Base-by-base conservation (phyloP, 306 rosid species). In the Ammopiptanthus mongolicus region DNA sequence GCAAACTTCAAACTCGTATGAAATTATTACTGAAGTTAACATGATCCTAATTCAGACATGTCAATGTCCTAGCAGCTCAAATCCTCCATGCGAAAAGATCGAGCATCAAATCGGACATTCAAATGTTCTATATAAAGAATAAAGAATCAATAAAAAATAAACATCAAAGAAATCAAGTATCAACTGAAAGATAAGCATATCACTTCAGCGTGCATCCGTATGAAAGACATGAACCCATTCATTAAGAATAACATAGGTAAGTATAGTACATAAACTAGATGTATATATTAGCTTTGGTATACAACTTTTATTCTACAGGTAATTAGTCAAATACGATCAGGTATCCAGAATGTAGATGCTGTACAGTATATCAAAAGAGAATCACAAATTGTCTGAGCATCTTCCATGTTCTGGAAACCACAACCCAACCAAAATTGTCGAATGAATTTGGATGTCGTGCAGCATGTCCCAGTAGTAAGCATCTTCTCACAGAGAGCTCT, bases 401-500 rank as follows among this genome's bases (percentile, higher is more conserved):
- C 87, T 70, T 78, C 79, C 65, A 80, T 72, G 41, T 76, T 76
- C 61, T 68, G 78, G 81, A 87, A 88, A 80, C 85, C 85, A 82
- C 80, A 86, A 75, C 42, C 78, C 79, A 86, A 56, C 47, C 81
- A 86, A 86, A 72, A 80, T 75, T 82, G 78, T 83, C 80, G 74
- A 15, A 46, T 61, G 56, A 76, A 79, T 76, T 65, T 74, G 72
- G 36, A 53, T 39, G 33, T 29, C 56, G 62, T 18, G 77, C 84
- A 72, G 65, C 82, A 50, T 25, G 76, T 48, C 82, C 71, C 46
- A 25, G 81, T 64, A 41, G 81, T 59, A 80, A 75, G 83, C 55
- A 60, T 44, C 67, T 66, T 73, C 86, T 93, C 90, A 81, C 60
- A 90, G 37, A 53, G 84, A 48, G 86, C 93, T 85, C 65, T 70